These are phyloP conservation scores for Solanum phureja DNA, from an alignment of 257 asterid species.

Conservation along the genomic window DNA sequence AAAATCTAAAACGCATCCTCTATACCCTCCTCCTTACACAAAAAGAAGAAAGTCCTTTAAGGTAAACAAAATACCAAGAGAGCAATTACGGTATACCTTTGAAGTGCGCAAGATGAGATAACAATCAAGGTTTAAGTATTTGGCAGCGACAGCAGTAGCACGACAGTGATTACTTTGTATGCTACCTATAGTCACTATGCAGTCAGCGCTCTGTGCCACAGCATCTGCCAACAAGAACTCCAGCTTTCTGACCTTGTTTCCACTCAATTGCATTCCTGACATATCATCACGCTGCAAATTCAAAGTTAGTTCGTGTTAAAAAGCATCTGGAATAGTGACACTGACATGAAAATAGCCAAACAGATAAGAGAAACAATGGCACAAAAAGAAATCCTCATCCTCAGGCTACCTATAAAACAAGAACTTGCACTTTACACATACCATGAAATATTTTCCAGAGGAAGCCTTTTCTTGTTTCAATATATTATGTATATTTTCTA, in stretches of 20 bases:
- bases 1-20: not conserved
- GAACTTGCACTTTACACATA: not conserved
- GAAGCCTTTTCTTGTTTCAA: not conserved
- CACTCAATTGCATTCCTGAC: slow-evolving; percentile 96
- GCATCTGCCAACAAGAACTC: slow-evolving; percentile 98
- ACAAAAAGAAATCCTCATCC: not conserved
- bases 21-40: not conserved
- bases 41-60: not conserved
- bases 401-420: not conserved
- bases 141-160: slow-evolving; percentile 95
- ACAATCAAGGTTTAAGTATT: slow-evolving; percentile 77
- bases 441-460: not conserved
- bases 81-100: slow-evolving; percentile 34
- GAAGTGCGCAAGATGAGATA: slow-evolving; percentile 87
- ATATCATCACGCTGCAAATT: slow-evolving; percentile 86
- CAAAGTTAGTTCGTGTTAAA: slow-evolving; percentile 20
- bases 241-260: slow-evolving; percentile 97
- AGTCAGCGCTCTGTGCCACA: slow-evolving; percentile 78
- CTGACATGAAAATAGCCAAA: not conserved
- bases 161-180: slow-evolving; percentile 98
- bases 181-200: slow-evolving; percentile 84
- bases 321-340: not conserved
- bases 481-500: not conserved
- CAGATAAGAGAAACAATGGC: not conserved
- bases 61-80: not conserved